Conservation (phyloP, 306 rosid genomes). For the Cajanus cajan region DNA sequence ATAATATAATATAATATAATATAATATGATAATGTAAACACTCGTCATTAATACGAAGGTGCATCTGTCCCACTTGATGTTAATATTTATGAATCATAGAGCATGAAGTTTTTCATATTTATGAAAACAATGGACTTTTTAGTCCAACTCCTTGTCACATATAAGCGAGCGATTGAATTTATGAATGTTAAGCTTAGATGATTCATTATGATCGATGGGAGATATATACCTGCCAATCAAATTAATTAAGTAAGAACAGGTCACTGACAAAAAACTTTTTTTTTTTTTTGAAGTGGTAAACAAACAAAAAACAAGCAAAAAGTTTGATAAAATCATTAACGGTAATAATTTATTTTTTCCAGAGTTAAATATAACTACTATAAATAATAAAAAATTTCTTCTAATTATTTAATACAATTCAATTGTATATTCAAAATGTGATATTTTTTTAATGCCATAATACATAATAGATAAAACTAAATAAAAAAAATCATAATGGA, state of each 20-base stretch:
- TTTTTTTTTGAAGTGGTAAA: not conserved
- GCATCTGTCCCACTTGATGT: not conserved
- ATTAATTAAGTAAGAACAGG: not conserved
- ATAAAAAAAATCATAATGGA: no score
- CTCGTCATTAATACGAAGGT: no score
- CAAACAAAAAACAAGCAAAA: not conserved
- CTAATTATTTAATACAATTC: no score
- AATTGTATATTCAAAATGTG: no score
- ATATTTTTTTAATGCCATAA: no score
- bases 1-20: no score
- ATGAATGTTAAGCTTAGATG: not conserved
- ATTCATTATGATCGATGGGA: not conserved
- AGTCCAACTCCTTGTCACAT: not conserved
- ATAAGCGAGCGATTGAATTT: not conserved
- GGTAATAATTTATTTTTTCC: no score
- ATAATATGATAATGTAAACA: no score
- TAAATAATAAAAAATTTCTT: no score
- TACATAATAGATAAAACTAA: no score
- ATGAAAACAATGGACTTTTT: not conserved
- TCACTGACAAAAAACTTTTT: not conserved
- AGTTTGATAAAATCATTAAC: no score
- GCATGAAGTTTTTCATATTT: not conserved
- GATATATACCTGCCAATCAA: not conserved
- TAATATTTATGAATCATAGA: not conserved
- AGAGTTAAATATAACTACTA: no score